Conservation (phyloP, 2,329 filamentous ascomycete species). For the Byssochlamys sp. region DNA sequence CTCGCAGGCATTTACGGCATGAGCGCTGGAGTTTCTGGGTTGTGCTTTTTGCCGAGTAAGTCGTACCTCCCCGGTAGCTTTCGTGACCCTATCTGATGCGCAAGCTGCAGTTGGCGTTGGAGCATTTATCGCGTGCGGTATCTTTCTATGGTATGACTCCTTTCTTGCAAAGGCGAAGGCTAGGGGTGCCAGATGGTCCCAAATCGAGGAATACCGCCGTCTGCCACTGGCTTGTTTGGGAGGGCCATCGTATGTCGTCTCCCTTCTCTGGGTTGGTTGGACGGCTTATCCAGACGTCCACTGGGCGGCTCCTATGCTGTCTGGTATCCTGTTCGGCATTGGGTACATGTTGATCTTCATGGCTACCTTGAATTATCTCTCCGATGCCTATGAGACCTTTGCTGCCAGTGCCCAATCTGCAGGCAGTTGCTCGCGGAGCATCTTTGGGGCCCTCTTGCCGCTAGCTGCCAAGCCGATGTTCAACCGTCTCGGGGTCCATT, state of each 20-base stretch:
- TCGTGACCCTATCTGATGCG: constrained; percentile 1
- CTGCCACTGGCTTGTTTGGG: constrained; percentile 62
- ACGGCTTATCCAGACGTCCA: constrained; percentile 22
- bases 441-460: constrained; percentile 50
- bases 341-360: constrained; percentile 56
- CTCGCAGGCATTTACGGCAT: constrained; percentile 24
- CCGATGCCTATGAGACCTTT: constrained; percentile 59
- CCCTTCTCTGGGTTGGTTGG: constrained; percentile 41
- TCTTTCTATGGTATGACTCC: constrained; percentile 59
- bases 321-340: constrained; percentile 54
- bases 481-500: constrained; percentile 29
- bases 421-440: constrained; percentile 42
- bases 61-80: not conserved
- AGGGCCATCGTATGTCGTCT: constrained; percentile 47
- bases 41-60: constrained; percentile 28
- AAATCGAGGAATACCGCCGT: constrained; percentile 51
- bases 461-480: constrained; percentile 41
- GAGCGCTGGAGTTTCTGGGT: constrained; percentile 23
- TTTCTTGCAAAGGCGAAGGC: constrained; percentile 47
- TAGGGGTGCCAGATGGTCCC: constrained; percentile 46
- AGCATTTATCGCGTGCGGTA: constrained; percentile 47
- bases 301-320: constrained; percentile 45
- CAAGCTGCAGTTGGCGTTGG: constrained; percentile 46
- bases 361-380: constrained; percentile 55
- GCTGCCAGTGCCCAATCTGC: constrained; percentile 50